These are phyloP conservation scores for Bipolaris cookei DNA, from an alignment of 2,329 filamentous ascomycete species.

Conservation along the genomic window DNA sequence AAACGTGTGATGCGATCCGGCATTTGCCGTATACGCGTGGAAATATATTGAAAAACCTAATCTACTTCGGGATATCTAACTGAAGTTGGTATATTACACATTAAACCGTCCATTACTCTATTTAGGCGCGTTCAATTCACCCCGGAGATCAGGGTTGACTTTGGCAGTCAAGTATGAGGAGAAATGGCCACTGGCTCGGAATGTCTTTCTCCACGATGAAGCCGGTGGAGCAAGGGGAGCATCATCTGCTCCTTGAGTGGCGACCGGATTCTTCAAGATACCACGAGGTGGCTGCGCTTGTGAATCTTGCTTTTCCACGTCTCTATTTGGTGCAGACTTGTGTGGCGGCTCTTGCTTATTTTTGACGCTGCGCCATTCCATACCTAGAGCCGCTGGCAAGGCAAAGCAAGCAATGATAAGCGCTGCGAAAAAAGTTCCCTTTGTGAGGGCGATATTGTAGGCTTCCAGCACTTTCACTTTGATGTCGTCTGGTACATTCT, in stretches of 20 bases:
- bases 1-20: background rate
- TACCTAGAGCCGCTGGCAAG: conserved; percentile 59
- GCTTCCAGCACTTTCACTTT: conserved; percentile 29
- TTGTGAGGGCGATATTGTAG: conserved; percentile 39
- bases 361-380: conserved; percentile 73
- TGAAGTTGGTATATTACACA: conserved; percentile 2
- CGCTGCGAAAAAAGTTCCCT: conserved; percentile 63
- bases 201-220: conserved; percentile 26
- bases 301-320: conserved; percentile 22
- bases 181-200: conserved; percentile 32
- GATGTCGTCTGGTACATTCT: conserved; percentile 26
- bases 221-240: conserved; percentile 13
- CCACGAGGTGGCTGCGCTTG: background rate
- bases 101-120: background rate
- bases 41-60: background rate
- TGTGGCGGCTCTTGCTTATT: conserved; percentile 36
- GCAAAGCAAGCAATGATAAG: conserved; percentile 62
- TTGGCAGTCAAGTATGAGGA: conserved; percentile 33
- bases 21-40: background rate
- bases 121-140: conserved; percentile 13
- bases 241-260: background rate
- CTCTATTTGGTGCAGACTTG: background rate
- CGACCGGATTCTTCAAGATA: conserved; percentile 7
- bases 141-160: conserved; percentile 34
- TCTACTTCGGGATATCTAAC: background rate